Evolutionary conservation across 1,139 yeast genomes (phyloP).

Genomic region (Taiozyma sp.): DNA sequence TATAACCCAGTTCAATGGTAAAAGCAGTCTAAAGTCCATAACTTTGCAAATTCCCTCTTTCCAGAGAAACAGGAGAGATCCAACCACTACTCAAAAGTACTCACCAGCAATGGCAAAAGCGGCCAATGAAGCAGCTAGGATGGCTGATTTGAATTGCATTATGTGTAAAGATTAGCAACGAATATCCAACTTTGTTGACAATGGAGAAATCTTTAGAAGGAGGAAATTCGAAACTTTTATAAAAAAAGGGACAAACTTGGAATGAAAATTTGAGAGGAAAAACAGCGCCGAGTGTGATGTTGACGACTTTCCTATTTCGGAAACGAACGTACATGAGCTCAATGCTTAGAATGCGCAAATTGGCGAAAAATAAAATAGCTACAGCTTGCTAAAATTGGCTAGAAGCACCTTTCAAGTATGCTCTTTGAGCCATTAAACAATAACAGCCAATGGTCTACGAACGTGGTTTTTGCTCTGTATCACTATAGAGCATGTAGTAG

Average conservation of each 20-base stretch:
- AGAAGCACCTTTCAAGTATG: too few species aligned
- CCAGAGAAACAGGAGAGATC: not conserved
- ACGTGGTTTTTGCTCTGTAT: too few species aligned
- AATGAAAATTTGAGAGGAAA: slow-evolving; percentile 1
- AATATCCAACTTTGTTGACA: not conserved
- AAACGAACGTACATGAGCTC: not conserved
- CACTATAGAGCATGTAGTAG: too few species aligned
- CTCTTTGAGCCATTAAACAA: not conserved
- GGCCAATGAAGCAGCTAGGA: slow-evolving; percentile 43
- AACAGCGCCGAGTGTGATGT: slow-evolving; percentile 1
- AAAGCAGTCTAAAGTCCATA: not conserved
- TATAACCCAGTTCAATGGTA: not conserved
- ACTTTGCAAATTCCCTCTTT: not conserved
- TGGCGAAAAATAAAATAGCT: not conserved
- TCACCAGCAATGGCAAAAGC: slow-evolving; percentile 34
- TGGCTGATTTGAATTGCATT: slow-evolving; percentile 52
- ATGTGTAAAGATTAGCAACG: slow-evolving; percentile 1
- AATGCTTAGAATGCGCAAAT: not conserved
- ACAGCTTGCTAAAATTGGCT: too few species aligned
- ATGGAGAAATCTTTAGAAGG: not conserved
- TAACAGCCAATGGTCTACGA: too few species aligned
- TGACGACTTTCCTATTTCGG: slow-evolving; percentile 3
- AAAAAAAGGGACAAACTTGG: slow-evolving; percentile 1
- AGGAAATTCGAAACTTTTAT: not conserved
- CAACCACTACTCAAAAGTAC: slow-evolving; percentile 27